These are phyloP conservation scores for Septoria petroselini DNA, from an alignment of 2,329 filamentous ascomycete genomes.

Conservation along the genomic window DNA sequence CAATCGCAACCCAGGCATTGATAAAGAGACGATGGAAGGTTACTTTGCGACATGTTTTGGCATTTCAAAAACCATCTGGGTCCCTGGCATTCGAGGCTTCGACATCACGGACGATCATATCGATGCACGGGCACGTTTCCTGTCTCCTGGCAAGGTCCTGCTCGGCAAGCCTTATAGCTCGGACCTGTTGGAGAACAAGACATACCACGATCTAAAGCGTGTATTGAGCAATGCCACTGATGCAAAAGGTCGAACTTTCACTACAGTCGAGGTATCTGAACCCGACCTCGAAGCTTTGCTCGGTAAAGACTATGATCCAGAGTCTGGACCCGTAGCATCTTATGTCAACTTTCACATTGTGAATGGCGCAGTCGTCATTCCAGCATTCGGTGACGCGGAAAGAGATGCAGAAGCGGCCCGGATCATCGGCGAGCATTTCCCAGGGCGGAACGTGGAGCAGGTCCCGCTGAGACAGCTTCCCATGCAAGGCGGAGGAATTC, in stretches of 20 bases:
- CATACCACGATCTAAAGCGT: constrained; percentile 3
- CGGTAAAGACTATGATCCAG: constrained; percentile 15
- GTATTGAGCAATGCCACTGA: constrained; percentile 12
- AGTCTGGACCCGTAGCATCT: constrained; percentile 11
- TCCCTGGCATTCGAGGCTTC: constrained; percentile 16
- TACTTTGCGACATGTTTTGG: constrained; percentile 17
- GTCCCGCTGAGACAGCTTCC: constrained; percentile 22
- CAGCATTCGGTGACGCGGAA: constrained; percentile 20
- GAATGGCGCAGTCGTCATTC: constrained; percentile 22
- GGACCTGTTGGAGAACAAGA: background rate
- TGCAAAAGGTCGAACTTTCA: constrained; percentile 15
- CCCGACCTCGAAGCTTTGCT: constrained; percentile 9
- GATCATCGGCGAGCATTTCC: constrained; percentile 16
- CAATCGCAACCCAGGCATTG: constrained; percentile 23
- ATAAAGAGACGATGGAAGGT: constrained; percentile 15
- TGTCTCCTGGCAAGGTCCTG: constrained; percentile 12
- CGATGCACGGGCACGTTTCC: constrained; percentile 22
- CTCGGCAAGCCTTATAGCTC: constrained; percentile 14
- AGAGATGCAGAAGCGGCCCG: constrained; percentile 15
- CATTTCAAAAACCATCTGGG: constrained; percentile 24
- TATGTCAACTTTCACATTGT: constrained; percentile 24
- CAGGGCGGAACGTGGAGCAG: constrained; percentile 19
- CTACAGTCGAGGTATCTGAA: constrained; percentile 17
- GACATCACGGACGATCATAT: constrained; percentile 26
- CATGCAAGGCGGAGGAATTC: constrained; percentile 21